These are phyloP conservation scores for Trichomonas tenax DNA, from an alignment of 208 protist species.

Conservation along the genomic window DNA sequence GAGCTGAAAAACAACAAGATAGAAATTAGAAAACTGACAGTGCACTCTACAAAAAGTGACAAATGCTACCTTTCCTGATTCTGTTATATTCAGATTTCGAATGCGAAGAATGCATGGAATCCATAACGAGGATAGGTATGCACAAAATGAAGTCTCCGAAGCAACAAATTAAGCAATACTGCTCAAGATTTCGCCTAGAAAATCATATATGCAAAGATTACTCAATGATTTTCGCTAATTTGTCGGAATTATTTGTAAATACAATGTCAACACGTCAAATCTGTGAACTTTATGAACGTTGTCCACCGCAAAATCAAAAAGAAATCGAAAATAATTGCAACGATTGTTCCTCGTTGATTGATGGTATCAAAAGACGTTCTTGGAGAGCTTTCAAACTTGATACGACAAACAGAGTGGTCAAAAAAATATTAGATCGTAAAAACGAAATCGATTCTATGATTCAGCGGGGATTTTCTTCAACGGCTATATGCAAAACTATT, in stretches of 20 bases:
- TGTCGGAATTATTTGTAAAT: not conserved
- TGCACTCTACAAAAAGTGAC: not conserved
- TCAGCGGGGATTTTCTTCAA: not conserved
- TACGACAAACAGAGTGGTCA: not conserved
- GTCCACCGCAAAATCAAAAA: not conserved
- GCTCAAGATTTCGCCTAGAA: not conserved
- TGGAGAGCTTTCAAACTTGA: not conserved
- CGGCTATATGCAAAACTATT: not conserved
- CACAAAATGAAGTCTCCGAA: not conserved
- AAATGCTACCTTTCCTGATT: not conserved
- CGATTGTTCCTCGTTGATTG: not conserved
- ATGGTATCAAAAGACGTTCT: not conserved
- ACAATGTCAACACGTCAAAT: not conserved
- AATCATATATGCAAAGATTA: not conserved
- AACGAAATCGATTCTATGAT: not conserved
- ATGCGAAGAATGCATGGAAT: not conserved
- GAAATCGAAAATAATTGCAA: not conserved
- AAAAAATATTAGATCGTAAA: not conserved
- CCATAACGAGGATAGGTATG: not conserved
- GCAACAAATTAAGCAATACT: not conserved
- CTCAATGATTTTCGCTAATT: not conserved
- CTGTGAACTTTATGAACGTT: not conserved
- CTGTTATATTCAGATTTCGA: not conserved
- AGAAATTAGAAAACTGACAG: too few relatives aligned
- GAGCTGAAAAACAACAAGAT: too few relatives aligned